Evolutionary conservation across 257 asterid genomes (phyloP), one percentile per base, ranked within the genome.

Genomic region (Solanum bulbocastanum): DNA sequence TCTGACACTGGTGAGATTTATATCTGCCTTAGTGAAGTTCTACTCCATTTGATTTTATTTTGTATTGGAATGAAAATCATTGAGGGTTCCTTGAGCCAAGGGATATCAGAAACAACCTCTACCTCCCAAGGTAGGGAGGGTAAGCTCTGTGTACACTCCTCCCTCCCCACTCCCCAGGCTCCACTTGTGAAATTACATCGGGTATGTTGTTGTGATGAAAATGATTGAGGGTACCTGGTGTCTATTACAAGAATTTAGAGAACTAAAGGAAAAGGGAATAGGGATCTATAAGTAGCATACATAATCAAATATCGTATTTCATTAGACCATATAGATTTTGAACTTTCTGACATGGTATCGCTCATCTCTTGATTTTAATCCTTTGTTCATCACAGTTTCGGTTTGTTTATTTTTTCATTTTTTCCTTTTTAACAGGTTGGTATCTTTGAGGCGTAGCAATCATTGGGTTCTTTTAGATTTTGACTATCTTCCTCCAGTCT

Each of bases 401-500:
- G 71, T 62, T 83, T 36, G 15, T 75, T 84, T 20, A 20, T 58
- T 87, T 87, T 88, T 20, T 85, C 66, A 20, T 58, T 87, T 87
- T 88, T 20, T 85, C 66, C 74, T 79, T 83, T 56, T 86, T 74
- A 46, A 39, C 96, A 95, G 99, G 98, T 91, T 71, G 89, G 88
- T 87, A 94, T 92, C 92, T 92, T 93, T 91, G 91, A 89, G 91
- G 95, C 92, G 72, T 74, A 79, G 78, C 88, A 75, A 62, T 88
- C 86, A 83, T 90, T 85, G 88, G 89, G 89, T 90, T 90, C 92
- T 83, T 87, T 84, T 87, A 73, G 91, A 89, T 90, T 92, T 90
- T 89, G 46, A 90, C 87, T 88, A 86, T 89, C 92, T 93, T 89
- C 90, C 88, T 96, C 93, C 98, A 97, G 94, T 96, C 99, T 97